These are phyloP conservation scores for Trichoderma endophyticum DNA, from an alignment of 2,329 filamentous ascomycete genomes.

Conservation along the genomic window DNA sequence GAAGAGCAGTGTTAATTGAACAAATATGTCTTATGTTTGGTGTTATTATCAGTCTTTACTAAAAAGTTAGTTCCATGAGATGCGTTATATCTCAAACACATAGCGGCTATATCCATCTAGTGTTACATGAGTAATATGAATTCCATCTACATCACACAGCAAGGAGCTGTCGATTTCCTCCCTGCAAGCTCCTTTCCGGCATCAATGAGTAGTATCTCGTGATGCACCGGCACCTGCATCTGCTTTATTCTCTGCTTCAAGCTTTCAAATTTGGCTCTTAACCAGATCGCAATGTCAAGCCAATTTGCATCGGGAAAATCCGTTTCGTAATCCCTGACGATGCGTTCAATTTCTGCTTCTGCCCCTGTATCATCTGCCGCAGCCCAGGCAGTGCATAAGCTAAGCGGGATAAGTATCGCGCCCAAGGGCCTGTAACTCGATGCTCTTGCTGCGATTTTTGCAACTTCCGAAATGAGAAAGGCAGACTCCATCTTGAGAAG, in stretches of 20 bases:
- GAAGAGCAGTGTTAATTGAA: too few species aligned
- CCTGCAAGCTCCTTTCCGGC: not conserved
- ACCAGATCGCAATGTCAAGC: not conserved
- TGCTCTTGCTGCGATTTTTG: not conserved
- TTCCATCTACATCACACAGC: not conserved
- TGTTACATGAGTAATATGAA: not conserved
- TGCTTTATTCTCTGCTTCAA: not conserved
- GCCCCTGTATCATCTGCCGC: not conserved
- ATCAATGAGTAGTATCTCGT: not conserved
- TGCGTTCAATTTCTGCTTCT: not conserved
- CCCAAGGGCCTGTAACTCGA: not conserved
- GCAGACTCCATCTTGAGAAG: not conserved
- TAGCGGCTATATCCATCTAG: not conserved
- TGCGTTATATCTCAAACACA: not conserved
- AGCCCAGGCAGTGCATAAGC: not conserved
- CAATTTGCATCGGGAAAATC: not conserved
- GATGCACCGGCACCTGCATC: not conserved
- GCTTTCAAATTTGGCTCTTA: not conserved
- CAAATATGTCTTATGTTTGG: not conserved
- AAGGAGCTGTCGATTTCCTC: not conserved
- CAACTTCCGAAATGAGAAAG: not conserved
- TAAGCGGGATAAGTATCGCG: not conserved
- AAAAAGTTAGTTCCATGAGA: not conserved
- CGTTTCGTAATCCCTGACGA: not conserved
- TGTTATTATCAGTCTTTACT: not conserved